Percentiles rank a stretch among this genome's conserved stretches.
Evolutionary conservation across 225 moss, liverwort and hornwort species (phyloP).

Genomic region (Takakia lepidozioides): DNA sequence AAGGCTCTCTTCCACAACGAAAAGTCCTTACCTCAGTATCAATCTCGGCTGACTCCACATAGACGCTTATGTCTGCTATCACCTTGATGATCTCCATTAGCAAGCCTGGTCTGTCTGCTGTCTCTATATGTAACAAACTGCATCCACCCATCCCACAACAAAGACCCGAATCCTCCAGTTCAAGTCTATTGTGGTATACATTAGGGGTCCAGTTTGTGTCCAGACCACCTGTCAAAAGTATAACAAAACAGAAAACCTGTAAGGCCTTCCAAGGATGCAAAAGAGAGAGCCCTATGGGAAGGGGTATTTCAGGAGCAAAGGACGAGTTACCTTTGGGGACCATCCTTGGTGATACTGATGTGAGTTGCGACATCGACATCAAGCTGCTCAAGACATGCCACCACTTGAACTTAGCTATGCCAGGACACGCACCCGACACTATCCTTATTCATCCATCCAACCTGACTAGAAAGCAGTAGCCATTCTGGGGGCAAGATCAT

Average conservation of each 20-base stretch:
- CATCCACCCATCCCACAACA: conserved; percentile 4
- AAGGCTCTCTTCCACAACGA: not conserved
- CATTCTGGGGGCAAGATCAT: too few species aligned
- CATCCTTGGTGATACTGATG: conserved; percentile 46
- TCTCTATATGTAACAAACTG: conserved; percentile 75
- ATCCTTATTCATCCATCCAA: too few species aligned
- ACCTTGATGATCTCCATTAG: conserved; percentile 78
- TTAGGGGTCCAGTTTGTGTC: too few species aligned
- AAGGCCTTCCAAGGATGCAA: not conserved
- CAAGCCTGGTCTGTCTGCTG: conserved; percentile 91
- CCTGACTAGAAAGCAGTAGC: too few species aligned
- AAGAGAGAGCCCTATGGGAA: too few species aligned
- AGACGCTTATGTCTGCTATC: conserved; percentile 65
- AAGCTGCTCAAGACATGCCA: conserved; percentile 32
- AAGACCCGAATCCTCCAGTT: too few species aligned
- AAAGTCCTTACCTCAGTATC: conserved; percentile 47
- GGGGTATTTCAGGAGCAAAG: too few species aligned
- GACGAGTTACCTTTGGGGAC: conserved; percentile 38
- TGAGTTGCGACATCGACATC: conserved; percentile 90
- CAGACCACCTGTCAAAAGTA: too few species aligned
- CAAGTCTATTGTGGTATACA: too few species aligned
- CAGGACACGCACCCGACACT: too few species aligned
- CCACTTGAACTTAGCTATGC: not conserved
- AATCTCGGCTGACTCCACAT: conserved; percentile 89
- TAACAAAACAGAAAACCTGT: not conserved